Base-by-base conservation (phyloP, 75 land plant genomes). In the Ceratopteris richardii region DNA sequence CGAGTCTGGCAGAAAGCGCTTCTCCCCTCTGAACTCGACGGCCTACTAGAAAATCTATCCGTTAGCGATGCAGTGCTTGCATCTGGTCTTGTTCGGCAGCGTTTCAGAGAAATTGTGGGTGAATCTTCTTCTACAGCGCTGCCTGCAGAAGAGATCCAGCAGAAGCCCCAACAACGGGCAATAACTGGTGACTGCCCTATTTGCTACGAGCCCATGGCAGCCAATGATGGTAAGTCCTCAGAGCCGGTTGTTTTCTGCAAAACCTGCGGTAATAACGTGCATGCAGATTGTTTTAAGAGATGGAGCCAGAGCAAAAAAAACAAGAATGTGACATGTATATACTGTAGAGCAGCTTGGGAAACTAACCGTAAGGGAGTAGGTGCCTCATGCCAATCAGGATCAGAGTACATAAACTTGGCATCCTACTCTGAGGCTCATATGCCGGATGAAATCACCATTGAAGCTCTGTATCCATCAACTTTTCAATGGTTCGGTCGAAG, bases 331-430 rank as follows among this genome's bases (percentile, higher is more conserved):
- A 93, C 56, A 30, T 93, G 95, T 52, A 88, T 93, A 37, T 64
- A 88, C 29, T 88, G 98, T 56, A 65, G 97, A 29, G 86, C 89
- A 3, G 25, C 66, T 31, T 92, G 97, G 97, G 58, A 72, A 27
- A 43, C 28, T 3, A 24, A 52, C 58, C 19, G 12, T 2, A 9
- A 47, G 5, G 29, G 53, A 2, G 58, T 25, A 25, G 44, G 19
- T n/a, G 71, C 63, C 48, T 33, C 37, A 33, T 33, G 7, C 7
- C 37, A 9, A 4, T 3, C 7, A 4, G 37, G 9, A 33, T 3
- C 7, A 33, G 37, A 33, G 7, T 92, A 92, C 46, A 67, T 92
- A 51, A 92, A 92, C 63, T 65, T 92, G 52, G 81, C 84, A 0
- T 71, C 84, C 13, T 84, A 77, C 60, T 71, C 74, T 22, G 69